These are phyloP conservation scores for Rhynchospora tenuis DNA, from an alignment of 176 grass and related monocot species.

Conservation along the genomic window DNA sequence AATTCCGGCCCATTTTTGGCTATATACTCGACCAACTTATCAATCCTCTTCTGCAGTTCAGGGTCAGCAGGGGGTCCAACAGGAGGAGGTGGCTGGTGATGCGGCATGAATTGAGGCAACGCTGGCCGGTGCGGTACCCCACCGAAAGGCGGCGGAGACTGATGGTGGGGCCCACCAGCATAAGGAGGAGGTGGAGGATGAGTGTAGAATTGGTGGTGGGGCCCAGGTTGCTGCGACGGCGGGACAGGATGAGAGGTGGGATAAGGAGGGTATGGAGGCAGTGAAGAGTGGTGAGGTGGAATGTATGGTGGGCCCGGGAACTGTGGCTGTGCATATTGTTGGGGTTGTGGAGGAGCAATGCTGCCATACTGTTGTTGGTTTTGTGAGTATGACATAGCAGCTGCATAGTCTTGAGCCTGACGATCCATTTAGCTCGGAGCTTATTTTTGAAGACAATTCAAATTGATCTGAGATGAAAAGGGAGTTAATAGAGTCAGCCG, in stretches of 20 bases:
- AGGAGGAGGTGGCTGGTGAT: constrained; percentile 32
- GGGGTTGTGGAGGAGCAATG: constrained; percentile 66
- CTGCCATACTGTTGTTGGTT: constrained; percentile 71
- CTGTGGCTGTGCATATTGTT: constrained; percentile 64
- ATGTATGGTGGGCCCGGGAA: constrained; percentile 40
- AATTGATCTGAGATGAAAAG: background rate
- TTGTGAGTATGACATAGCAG: constrained; percentile 78
- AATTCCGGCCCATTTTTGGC: constrained; percentile 90
- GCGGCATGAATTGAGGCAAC: constrained; percentile 48
- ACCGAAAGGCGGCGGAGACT: constrained; percentile 29
- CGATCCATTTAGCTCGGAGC: constrained; percentile 39
- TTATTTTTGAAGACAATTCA: background rate
- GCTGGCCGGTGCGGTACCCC: constrained; percentile 34
- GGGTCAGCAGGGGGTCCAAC: constrained; percentile 56
- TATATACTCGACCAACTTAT: constrained; percentile 94
- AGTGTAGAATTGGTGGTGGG: constrained; percentile 49
- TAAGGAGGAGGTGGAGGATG: constrained; percentile 43
- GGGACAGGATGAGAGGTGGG: constrained; percentile 34
- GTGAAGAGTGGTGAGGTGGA: constrained; percentile 36
- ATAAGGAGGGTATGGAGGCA: constrained; percentile 68
- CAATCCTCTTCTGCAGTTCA: constrained; percentile 94
- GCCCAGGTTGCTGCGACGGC: constrained; percentile 35
- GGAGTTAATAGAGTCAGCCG: background rate
- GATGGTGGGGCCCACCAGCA: constrained; percentile 32
- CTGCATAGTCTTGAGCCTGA: constrained; percentile 72